Evolutionary conservation across 202 grass and related monocot genomes (phyloP).

Genomic region (Panicum hallii): DNA sequence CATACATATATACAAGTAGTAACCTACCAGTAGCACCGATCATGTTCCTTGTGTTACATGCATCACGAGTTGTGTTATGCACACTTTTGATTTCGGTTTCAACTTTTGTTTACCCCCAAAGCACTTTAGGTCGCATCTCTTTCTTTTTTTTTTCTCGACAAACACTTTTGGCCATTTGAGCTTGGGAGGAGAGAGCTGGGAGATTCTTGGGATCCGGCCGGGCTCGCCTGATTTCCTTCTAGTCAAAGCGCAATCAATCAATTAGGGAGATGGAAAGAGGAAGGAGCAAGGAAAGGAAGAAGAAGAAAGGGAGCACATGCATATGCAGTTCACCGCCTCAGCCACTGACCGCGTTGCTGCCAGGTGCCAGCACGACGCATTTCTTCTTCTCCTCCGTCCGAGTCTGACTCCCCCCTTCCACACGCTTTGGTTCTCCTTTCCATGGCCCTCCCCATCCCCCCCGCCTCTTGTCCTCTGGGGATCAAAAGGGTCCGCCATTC

Average conservation of each 20-base stretch:
- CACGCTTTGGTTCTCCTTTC: conserved; percentile 20
- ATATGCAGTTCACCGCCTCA: not conserved
- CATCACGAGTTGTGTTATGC: not conserved
- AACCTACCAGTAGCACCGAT: not conserved
- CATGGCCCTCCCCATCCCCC: not conserved
- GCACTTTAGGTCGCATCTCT: not conserved
- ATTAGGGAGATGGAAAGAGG: not conserved
- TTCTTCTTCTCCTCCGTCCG: not conserved
- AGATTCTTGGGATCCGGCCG: conserved; percentile 40
- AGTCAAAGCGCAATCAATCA: conserved; percentile 9
- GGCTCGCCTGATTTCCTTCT: not conserved
- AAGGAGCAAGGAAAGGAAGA: not conserved
- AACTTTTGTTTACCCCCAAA: not conserved
- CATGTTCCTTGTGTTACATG: not conserved
- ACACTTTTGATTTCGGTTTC: not conserved
- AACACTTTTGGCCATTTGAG: not conserved
- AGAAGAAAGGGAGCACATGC: conserved; percentile 14
- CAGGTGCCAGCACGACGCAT: not conserved
- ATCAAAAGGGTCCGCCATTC: not conserved
- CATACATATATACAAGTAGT: not conserved
- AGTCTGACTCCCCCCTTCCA: not conserved
- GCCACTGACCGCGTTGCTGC: not conserved
- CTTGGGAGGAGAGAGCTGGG: not conserved
- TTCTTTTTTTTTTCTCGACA: not conserved
- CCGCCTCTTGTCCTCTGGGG: conserved; percentile 9